These are phyloP conservation scores for Colletotrichum salicis DNA, from an alignment of 2,329 filamentous ascomycete genomes.

Conservation along the genomic window DNA sequence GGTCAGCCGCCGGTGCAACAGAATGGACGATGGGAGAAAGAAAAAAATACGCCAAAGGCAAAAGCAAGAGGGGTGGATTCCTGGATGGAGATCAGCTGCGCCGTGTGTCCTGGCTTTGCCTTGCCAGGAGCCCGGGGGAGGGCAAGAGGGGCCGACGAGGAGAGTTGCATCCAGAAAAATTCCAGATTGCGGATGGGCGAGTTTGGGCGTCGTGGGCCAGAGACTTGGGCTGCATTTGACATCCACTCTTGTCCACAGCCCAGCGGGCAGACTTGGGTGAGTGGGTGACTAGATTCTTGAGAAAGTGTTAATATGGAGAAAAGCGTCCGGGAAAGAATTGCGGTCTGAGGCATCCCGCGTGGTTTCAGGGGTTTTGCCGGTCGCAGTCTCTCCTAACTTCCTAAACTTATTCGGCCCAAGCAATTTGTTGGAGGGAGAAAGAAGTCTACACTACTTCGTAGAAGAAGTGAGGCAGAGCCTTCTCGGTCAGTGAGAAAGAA, in stretches of 20 bases:
- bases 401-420: conserved; percentile 14
- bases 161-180: conserved; percentile 31
- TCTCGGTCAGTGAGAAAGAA: too few species aligned
- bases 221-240: conserved; percentile 2
- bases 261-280: neutral
- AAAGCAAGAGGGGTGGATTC: conserved; percentile 21
- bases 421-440: neutral
- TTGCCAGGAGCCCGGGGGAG: conserved; percentile 12
- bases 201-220: neutral
- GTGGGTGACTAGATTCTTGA: neutral
- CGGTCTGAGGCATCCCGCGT: conserved; percentile 33
- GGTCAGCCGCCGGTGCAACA: conserved; percentile 25
- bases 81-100: conserved; percentile 22
- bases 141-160: neutral
- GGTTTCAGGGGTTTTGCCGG: conserved; percentile 29
- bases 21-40: neutral
- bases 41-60: conserved; percentile 4
- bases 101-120: conserved; percentile 28
- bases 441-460: too few species aligned
- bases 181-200: conserved; percentile 26
- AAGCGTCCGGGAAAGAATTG: conserved; percentile 29
- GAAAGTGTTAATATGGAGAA: conserved; percentile 25
- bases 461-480: neutral
- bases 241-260: conserved; percentile 10
- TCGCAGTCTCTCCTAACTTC: conserved; percentile 9